Percentiles rank a stretch among this genome's conserved stretches.
Evolutionary conservation across 2,329 filamentous ascomycete species (phyloP).

Genomic region (Aureobasidium mangrovei): DNA sequence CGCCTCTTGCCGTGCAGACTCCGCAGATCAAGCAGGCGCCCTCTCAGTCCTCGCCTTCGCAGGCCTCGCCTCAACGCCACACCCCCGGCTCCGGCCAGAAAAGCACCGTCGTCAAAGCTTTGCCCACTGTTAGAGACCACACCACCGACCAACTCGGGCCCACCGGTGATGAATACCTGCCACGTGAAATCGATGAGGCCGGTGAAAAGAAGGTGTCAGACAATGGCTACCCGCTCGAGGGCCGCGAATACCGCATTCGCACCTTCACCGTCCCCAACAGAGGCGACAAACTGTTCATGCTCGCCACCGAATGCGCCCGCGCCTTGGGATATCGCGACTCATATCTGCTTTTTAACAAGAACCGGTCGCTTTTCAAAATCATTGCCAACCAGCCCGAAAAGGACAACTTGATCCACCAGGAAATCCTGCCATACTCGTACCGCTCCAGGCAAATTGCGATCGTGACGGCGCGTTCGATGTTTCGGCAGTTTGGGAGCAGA

Average conservation of each 20-base stretch:
- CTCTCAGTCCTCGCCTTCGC: constrained; percentile 47
- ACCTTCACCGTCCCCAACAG: constrained; percentile 89
- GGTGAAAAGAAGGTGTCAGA: constrained; percentile 88
- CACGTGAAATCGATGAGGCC: constrained; percentile 82
- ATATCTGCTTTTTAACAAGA: constrained; percentile 98
- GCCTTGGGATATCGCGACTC: constrained; percentile 92
- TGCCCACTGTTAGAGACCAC: constrained; percentile 92
- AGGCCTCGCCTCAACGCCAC: constrained; percentile 61
- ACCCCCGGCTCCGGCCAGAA: constrained; percentile 60
- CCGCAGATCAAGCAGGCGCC: constrained; percentile 45
- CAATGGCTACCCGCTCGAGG: constrained; percentile 72
- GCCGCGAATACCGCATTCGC: constrained; percentile 81
- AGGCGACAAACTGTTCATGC: constrained; percentile 94
- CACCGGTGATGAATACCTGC: constrained; percentile 88
- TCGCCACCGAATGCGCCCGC: constrained; percentile 92
- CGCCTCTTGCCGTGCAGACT: constrained; percentile 42
- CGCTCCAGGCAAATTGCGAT: constrained; percentile 97
- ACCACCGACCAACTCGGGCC: constrained; percentile 90
- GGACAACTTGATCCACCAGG: constrained; percentile 89
- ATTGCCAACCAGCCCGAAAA: constrained; percentile 94
- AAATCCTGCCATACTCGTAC: constrained; percentile 94
- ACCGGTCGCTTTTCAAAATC: constrained; percentile 92
- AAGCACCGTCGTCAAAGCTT: constrained; percentile 71
- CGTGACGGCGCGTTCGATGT: constrained; percentile 96
- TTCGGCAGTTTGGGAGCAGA: constrained; percentile 91